Evolutionary conservation across 139 green algal species (phyloP).

Genomic region (Zygnema circumcarinatum): DNA sequence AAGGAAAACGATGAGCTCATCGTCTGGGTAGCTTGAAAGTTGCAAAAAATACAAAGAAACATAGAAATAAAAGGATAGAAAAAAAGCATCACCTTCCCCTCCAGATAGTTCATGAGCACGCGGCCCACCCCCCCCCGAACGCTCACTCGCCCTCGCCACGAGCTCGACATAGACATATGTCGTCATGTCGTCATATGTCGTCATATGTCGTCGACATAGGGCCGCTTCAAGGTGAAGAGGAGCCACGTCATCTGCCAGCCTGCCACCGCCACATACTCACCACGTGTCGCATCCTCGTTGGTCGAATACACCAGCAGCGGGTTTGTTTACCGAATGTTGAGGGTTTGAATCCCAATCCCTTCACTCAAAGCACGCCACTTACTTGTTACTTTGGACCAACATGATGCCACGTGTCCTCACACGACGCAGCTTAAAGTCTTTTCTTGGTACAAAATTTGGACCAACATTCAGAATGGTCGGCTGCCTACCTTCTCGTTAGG

Average conservation of each 20-base stretch:
- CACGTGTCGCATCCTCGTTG: neutral
- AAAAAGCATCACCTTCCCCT: conserved; percentile 53
- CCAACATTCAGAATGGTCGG: no score
- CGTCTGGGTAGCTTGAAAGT: neutral
- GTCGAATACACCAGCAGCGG: neutral
- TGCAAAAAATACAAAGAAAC: neutral
- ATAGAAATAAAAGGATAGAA: neutral
- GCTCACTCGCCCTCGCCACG: neutral
- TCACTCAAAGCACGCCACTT: no score
- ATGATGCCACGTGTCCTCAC: no score
- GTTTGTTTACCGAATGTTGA: no score
- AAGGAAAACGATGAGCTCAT: neutral
- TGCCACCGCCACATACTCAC: neutral
- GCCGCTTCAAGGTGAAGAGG: neutral
- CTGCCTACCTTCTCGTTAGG: no score
- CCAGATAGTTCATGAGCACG: conserved; percentile 55
- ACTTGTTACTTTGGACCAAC: no score
- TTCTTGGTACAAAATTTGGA: no score
- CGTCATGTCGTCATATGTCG: no score
- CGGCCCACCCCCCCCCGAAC: conserved; percentile 20
- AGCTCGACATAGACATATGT: no score
- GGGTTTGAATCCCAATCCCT: no score
- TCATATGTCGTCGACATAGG: neutral
- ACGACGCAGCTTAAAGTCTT: no score
- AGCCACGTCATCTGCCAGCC: neutral